Base-by-base conservation (phyloP, 1,284 basidiomycete species). In the Tetrapyrgos nigripes region DNA sequence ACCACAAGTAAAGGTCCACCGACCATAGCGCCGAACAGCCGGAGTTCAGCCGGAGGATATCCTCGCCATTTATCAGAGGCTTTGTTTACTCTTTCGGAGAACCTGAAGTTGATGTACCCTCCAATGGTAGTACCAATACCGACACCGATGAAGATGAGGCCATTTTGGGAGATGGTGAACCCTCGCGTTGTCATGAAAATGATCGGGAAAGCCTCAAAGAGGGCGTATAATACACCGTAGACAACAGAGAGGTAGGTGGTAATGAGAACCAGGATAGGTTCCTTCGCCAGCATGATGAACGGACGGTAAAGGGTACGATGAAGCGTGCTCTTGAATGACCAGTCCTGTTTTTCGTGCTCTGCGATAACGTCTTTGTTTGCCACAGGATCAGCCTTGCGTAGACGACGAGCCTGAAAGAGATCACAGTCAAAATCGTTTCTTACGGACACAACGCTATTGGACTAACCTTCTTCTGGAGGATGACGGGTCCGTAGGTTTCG, bases 71-170 rank as follows among this genome's bases (percentile, higher is more conserved):
- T 79, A 8, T 71, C 68, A 14, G 83, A 78, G 23, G 86, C 76
- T 23, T 65, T 54, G 1, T 76, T 75, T 62, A 86, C 85, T 57
- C 82, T 73, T 1, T 68, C 50, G 3, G 70, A 71, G 31, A 73
- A 57, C 49, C 69, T 72, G 26, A 77, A 72, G 57, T 83, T 86
- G 57, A 83, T 68, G 26, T 75, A 28, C 2, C 83, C 80, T 29
- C 84, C 85, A 13, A 86, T 56, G 0, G 79, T 80, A 0, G 87
- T 85, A 8, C 88, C 89, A 54, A 91, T 81, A 26, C 87, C 86
- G 47, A 92, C 82, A 21, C 87, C 88, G 59, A 89, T 85, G 74
- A 92, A 90, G 49, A 88, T 80, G 23, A 93, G 78, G 14, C 88
- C 88, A 45, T 77, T 75, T 63, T 89, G 78, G 17, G 79, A 79